Evolutionary conservation across 2,329 filamentous ascomycete genomes (phyloP), one percentile per base, ranked within the genome.

Genomic region (Trichoderma endophyticum): DNA sequence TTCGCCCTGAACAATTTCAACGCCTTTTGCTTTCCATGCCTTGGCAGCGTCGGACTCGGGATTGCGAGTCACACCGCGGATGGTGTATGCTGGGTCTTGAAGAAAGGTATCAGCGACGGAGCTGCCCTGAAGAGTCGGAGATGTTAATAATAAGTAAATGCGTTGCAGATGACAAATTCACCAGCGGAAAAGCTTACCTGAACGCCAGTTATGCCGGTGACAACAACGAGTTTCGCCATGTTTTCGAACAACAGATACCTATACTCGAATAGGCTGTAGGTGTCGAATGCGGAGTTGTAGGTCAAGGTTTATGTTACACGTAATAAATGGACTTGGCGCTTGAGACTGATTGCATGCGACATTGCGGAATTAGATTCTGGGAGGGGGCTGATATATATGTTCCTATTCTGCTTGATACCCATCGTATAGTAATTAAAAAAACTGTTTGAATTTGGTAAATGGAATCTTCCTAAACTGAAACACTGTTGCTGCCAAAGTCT

Each of bases 31-130:
- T 4, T 32, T 61, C 11, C 78, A 73, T 9, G 71, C 70, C 32
- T 74, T 61, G 4, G 78, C 76, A 6, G 70, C 70, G 2, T 65
- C 69, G 43, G 73, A 73, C 1, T 70, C 54, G 4, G 75, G 51
- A 68, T 76, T 75, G 24, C 78, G 77, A 6, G 77, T 79, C 12
- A 79, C 15, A 43, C 72, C 78, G 9, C 78, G 77, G n/a, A 79
- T 65, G 12, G 69, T 72, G 71, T 74, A 79, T 5, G 43, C 70
- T 1, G 74, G 70, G 3, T 73, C 60, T 26, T 73, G 34, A 15
- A 77, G 73, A 57, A 77, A 75, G 11, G 69, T 56, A 36, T 48
- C 62, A 15, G 70, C 74, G 4, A 77, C 75, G 14, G 75, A 75
- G 70, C 73, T 68, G 54, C 76, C 76, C 63, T 77, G 73, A 3